Evolutionary conservation across 2,329 filamentous ascomycete species (phyloP).

Genomic region (Penicillium sp.): DNA sequence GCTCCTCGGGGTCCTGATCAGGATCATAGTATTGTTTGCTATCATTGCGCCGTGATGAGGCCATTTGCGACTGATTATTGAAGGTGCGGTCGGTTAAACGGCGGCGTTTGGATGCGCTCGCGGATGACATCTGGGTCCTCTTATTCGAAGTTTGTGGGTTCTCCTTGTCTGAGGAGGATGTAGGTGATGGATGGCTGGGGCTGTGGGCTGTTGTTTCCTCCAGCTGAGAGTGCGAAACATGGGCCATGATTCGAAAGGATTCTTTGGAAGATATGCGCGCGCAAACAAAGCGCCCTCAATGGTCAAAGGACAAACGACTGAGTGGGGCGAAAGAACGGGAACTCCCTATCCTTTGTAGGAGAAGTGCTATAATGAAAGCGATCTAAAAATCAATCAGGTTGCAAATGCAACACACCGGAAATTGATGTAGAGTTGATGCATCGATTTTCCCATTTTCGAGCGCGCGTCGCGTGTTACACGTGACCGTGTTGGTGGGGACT

Average conservation of each 20-base stretch:
- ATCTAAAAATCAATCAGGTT: background rate
- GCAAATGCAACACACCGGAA: background rate
- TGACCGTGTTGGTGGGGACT: slow-evolving; percentile 6
- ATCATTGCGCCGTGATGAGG: slow-evolving; percentile 29
- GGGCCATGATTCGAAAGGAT: slow-evolving; percentile 30
- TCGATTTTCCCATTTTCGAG: background rate
- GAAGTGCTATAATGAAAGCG: background rate
- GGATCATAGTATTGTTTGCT: slow-evolving; percentile 70
- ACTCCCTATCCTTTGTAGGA: background rate
- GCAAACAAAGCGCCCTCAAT: slow-evolving; percentile 4
- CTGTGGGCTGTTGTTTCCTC: slow-evolving; percentile 9
- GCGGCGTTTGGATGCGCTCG: slow-evolving; percentile 43
- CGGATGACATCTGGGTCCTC: slow-evolving; percentile 23
- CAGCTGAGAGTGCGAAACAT: slow-evolving; percentile 16
- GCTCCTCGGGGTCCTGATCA: slow-evolving; percentile 73
- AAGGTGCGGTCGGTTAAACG: slow-evolving; percentile 40
- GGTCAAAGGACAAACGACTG: background rate
- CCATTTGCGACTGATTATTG: slow-evolving; percentile 30
- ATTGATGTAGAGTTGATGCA: background rate
- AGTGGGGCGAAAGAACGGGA: background rate
- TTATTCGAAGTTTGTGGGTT: slow-evolving; percentile 48
- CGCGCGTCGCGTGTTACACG: slow-evolving; percentile 12
- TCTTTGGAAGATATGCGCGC: slow-evolving; percentile 6
- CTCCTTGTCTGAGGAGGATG: slow-evolving; percentile 52
- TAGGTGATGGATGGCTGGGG: slow-evolving; percentile 31